Conservation (phyloP, 1,139 yeast species). For the Blastobotrys malaysiensis region DNA sequence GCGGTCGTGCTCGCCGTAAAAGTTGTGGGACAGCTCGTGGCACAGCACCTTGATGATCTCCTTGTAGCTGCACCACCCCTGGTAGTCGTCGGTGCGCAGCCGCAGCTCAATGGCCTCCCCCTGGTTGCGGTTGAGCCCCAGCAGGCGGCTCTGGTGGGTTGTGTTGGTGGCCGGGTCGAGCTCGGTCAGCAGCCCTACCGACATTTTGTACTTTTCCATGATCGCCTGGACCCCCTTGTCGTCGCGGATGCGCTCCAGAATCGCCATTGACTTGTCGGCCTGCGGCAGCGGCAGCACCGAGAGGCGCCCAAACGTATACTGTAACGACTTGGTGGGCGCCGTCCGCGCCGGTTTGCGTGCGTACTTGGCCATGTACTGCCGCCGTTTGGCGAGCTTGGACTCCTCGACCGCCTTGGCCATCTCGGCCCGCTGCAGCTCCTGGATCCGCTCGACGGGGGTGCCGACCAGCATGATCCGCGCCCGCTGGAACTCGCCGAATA, state of each 20-base stretch:
- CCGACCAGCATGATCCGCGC: slow-evolving; percentile 29
- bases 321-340: not conserved
- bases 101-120: slow-evolving; percentile 38
- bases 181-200: slow-evolving; percentile 36
- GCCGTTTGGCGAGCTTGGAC: slow-evolving; percentile 14
- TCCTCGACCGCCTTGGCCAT: slow-evolving; percentile 15
- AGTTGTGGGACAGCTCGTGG: slow-evolving; percentile 40
- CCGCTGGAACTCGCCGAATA: slow-evolving; percentile 22
- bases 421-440: slow-evolving; percentile 27
- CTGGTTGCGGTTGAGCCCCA: slow-evolving; percentile 35
- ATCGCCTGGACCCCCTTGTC: slow-evolving; percentile 36
- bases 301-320: slow-evolving; percentile 34
- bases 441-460: slow-evolving; percentile 22
- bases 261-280: slow-evolving; percentile 28
- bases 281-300: slow-evolving; percentile 33
- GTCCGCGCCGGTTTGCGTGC: slow-evolving; percentile 6
- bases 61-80: slow-evolving; percentile 36
- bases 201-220: slow-evolving; percentile 34
- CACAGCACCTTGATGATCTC: slow-evolving; percentile 35
- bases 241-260: slow-evolving; percentile 30
- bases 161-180: slow-evolving; percentile 38
- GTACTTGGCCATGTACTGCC: slow-evolving; percentile 3
- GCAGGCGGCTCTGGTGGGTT: slow-evolving; percentile 23
- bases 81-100: slow-evolving; percentile 37
- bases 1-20: slow-evolving; percentile 33